Base-by-base conservation (phyloP, 2,329 filamentous ascomycete genomes). In the Fusarium subglutinans region DNA sequence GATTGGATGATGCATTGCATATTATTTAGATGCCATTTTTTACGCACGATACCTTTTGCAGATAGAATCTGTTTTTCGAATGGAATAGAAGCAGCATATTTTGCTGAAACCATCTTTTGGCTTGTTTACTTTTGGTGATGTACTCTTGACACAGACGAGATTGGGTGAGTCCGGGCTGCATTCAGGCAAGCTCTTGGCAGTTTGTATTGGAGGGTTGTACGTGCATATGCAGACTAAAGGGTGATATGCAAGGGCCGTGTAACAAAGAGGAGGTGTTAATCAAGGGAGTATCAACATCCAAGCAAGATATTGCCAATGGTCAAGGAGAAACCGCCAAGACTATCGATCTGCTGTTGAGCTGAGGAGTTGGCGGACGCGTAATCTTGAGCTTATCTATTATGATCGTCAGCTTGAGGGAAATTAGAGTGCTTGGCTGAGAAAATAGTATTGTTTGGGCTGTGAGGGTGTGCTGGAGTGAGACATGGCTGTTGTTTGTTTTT, bases 41-140 rank as follows among this genome's bases (percentile, higher is more conserved):
- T 70, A 58, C 53, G 70, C 44, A 66, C 67, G 75, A 77, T 77
- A 77, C 75, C 75, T 77, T 70, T 73, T 70, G 66, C 47, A 66
- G 66, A 74, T 63, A 75, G 64, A 66, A 40, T 41, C 24, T 67
- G 45, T 41, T 47, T 54, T 61, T 58, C 37, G 43, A 69, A 66
- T 33, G 41, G 56, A 45, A 72, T 61, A 59, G 57, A 61, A 51
- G 63, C 60, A 63, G 50, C 59, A 24, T 8, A 28, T 47, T 55
- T 70, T 57, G 54, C 53, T 60, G 28, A 47, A 61, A 44, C 9
- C 43, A 50, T 6, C 6, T 13, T 20, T 51, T 40, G n/a, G 43
- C 48, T 59, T 30, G n/a, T 38, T 37, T 28, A 15, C 40, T 41
- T 54, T 58, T 51, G n/a, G 38, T 41, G 56, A 67, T 40, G 51